Evolutionary conservation across 2,329 filamentous ascomycete genomes (phyloP), one percentile per base, ranked within the genome.

Genomic region (Pseudogymnoascus sp.): DNA sequence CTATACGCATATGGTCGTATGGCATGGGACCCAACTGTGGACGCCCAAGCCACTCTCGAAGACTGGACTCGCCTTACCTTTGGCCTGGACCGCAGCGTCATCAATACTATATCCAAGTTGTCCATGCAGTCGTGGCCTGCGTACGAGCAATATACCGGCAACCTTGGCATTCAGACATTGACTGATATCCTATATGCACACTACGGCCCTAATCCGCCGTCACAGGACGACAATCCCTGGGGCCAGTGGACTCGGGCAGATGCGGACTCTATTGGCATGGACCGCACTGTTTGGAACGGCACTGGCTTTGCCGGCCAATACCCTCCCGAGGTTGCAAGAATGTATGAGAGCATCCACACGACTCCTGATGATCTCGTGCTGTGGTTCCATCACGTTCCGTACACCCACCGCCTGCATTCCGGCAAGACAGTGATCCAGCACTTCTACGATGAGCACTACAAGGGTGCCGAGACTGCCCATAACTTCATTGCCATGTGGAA

Each of bases 381-480:
- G 2, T 90, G 87, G 87, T 90, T 90, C 73, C 87, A 90, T 70
- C 87, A 90, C 68, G 85, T 90, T 0, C 80, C 81, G 3, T 90
- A 88, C 69, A 87, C 83, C 0, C 81, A 87, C 38, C 72, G 70
- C 6, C 78, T 90, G 1, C 77, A 84, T 8, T 83, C 80, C 0
- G 84, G 85, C 9, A 82, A 86, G 71, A 87, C 86, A 0, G 85
- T 90, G 2, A 86, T 86, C 59, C 84, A 86, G 67, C 82, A 86
- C 67, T 85, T 86, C 70, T 86, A 86, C 67, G 80, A 86, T 63
- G 82, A 83, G 0, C 84, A 86, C 63, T 86, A 86, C 64, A 71
- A 73, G 6, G 84, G 84, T 6, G 81, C 84, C 4, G 78, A 77
- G n/a, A 81, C 77, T 0, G 86, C 82, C 0, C 84, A 88, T 61